Percentiles rank a stretch among this genome's conserved stretches.
Conservation (phyloP, 192 early-diverging fungal species). For the Phycomyces nitens region DNA sequence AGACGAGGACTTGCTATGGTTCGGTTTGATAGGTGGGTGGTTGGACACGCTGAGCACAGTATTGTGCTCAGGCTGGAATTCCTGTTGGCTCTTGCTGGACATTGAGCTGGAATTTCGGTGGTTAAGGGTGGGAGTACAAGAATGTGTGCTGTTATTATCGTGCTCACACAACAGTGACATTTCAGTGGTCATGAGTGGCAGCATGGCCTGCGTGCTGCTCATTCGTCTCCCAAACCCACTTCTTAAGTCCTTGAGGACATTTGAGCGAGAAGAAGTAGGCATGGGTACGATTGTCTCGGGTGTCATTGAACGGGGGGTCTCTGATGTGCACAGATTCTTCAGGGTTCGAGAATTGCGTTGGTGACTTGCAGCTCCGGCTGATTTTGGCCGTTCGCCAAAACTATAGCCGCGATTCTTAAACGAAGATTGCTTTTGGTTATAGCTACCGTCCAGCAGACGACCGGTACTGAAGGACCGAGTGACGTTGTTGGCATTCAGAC, state of each 20-base stretch:
- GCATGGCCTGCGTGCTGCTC: background rate
- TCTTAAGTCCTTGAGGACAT: conserved; percentile 6
- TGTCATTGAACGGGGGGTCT: no score
- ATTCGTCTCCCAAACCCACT: background rate
- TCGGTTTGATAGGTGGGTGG: background rate
- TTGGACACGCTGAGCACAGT: background rate
- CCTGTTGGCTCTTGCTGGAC: no score
- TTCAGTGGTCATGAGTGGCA: background rate
- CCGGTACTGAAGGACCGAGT: conserved; percentile 4
- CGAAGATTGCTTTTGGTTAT: background rate
- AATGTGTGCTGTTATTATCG: background rate
- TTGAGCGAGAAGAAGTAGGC: conserved; percentile 6
- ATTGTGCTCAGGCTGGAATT: no score
- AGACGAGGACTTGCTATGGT: background rate
- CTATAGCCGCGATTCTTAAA: background rate
- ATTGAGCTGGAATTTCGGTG: no score
- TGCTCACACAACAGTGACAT: no score
- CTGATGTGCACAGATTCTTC: no score
- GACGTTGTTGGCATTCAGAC: background rate
- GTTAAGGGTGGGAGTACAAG: background rate
- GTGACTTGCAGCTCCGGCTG: conserved; percentile 1
- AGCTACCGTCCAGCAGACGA: background rate
- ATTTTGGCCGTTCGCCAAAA: background rate
- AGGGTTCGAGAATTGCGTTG: background rate
- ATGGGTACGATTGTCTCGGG: background rate